These are phyloP conservation scores for Suillus americanus DNA, from an alignment of 768 basidiomycete genomes.

Conservation along the genomic window DNA sequence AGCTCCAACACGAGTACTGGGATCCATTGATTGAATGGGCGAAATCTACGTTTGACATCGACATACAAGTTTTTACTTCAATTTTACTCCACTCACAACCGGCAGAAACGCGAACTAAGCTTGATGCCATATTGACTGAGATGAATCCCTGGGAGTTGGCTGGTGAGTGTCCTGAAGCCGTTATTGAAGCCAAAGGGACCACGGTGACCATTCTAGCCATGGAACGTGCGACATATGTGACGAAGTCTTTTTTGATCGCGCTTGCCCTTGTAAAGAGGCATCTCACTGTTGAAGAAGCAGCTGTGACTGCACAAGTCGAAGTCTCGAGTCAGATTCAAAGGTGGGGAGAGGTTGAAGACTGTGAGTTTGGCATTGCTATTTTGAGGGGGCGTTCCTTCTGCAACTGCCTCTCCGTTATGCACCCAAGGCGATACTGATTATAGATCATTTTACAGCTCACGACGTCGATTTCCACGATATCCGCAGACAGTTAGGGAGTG, in stretches of 20 bases:
- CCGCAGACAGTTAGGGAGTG: constrained; percentile 81
- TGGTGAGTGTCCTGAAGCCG: constrained; percentile 48
- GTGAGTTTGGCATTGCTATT: constrained; percentile 49
- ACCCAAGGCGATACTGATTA: constrained; percentile 12
- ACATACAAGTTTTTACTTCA: constrained; percentile 69
- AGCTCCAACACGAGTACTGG: constrained; percentile 84
- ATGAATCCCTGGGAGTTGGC: constrained; percentile 89
- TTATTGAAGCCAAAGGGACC: neutral
- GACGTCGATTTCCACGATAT: constrained; percentile 98
- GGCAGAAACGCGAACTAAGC: constrained; percentile 58
- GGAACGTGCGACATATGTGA: constrained; percentile 85
- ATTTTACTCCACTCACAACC: constrained; percentile 73
- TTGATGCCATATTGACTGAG: constrained; percentile 54
- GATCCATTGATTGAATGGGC: constrained; percentile 85
- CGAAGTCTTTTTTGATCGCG: constrained; percentile 89
- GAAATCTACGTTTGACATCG: constrained; percentile 58
- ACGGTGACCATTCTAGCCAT: constrained; percentile 53
- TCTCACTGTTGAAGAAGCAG: constrained; percentile 80
- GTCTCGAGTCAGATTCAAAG: constrained; percentile 93
- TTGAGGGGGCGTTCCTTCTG: neutral
- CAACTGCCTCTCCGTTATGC: constrained; percentile 6
- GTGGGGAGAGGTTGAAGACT: constrained; percentile 99
- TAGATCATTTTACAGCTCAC: constrained; percentile 63
- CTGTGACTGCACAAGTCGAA: constrained; percentile 85
- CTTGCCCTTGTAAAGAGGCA: constrained; percentile 79